These are phyloP conservation scores for Handroanthus guayacan DNA, from an alignment of 257 asterid species.

Conservation along the genomic window DNA sequence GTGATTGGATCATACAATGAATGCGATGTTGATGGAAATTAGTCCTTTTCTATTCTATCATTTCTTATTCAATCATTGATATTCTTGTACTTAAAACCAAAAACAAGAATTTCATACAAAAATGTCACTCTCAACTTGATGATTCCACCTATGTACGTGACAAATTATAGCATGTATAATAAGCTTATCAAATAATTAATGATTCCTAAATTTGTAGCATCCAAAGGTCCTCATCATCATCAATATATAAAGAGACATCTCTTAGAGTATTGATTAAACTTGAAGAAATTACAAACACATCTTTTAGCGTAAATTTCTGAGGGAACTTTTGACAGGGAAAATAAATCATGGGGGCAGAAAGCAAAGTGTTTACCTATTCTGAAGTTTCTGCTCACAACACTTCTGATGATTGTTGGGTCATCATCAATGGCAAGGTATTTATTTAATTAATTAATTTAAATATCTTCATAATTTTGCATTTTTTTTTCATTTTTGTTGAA, in stretches of 20 bases:
- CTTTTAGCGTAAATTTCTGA: neutral
- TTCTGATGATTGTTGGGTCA: slow-evolving; percentile 66
- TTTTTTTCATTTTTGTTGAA: too few relatives aligned
- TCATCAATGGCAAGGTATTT: slow-evolving; percentile 70
- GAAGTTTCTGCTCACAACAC: slow-evolving; percentile 68
- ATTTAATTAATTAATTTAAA: neutral
- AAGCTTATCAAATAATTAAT: slow-evolving; percentile 19
- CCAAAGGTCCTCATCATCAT: neutral
- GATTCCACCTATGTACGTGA: slow-evolving; percentile 24
- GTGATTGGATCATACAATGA: too few relatives aligned
- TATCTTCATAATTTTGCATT: neutral
- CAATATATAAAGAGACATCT: slow-evolving; percentile 12
- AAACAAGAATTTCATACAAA: slow-evolving; percentile 17
- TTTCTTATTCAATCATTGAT: neutral
- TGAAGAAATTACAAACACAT: neutral
- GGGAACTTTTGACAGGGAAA: too few relatives aligned
- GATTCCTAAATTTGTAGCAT: slow-evolving; percentile 31
- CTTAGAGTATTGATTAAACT: neutral
- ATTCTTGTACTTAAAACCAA: slow-evolving; percentile 6
- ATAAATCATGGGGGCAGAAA: slow-evolving; percentile 48
- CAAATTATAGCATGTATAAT: slow-evolving; percentile 35
- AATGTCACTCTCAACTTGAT: slow-evolving; percentile 11
- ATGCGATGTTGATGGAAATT: too few relatives aligned
- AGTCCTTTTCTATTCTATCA: neutral
- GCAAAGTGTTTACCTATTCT: slow-evolving; percentile 41